Conservation (phyloP, 1,284 basidiomycete species). For the Takashimella tepidaria region DNA sequence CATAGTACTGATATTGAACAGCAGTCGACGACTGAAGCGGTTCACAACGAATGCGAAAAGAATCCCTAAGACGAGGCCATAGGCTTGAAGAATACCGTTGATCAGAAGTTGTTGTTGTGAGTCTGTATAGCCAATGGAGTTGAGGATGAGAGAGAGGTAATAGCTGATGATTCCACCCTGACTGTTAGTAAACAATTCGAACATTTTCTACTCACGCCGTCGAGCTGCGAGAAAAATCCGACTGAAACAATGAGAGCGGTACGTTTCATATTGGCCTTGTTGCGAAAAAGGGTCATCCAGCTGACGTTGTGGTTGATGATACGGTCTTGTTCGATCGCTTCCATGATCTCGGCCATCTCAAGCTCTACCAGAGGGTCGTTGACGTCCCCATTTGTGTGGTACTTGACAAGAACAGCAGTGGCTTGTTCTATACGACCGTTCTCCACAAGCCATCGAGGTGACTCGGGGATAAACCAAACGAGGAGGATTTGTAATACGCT, state of each 20-base stretch:
- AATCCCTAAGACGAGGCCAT: background rate
- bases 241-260: background rate
- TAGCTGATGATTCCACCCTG: slow-evolving; percentile 33
- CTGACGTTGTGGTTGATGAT: background rate
- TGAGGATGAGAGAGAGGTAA: slow-evolving; percentile 66
- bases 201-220: background rate
- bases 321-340: slow-evolving; percentile 54
- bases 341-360: slow-evolving; percentile 23
- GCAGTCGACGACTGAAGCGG: slow-evolving; percentile 22
- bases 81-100: slow-evolving; percentile 48
- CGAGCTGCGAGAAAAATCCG: background rate
- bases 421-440: slow-evolving; percentile 37
- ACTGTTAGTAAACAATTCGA: too few relatives aligned
- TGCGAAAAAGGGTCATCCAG: background rate
- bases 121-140: slow-evolving; percentile 63
- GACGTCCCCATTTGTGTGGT: slow-evolving; percentile 26
- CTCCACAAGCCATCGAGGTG: slow-evolving; percentile 45
- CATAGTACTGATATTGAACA: slow-evolving; percentile 51
- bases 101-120: slow-evolving; percentile 60
- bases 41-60: slow-evolving; percentile 21
- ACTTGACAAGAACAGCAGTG: slow-evolving; percentile 22
- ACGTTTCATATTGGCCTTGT: background rate
- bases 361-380: slow-evolving; percentile 22
- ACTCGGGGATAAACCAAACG: slow-evolving; percentile 32
- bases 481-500: background rate